phyloP scores from a whole-genome alignment of 2,329 filamentous ascomycete species.

The Hypocrella siamensis region DNA sequence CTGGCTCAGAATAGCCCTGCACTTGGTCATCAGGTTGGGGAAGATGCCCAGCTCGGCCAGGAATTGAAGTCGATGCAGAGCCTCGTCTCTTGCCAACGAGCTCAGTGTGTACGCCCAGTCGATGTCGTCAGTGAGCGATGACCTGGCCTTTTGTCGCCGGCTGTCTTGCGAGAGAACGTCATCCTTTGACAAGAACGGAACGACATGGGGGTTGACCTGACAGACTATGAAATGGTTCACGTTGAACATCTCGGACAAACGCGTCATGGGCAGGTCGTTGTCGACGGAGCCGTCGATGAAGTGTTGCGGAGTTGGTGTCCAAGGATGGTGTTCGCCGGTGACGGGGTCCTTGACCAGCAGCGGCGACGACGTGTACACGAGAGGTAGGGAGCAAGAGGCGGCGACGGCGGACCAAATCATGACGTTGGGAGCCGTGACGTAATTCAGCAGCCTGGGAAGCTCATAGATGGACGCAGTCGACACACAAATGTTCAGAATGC shows the following conservation, averaged over 20 bases:
- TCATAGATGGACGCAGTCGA: slow-evolving; percentile 81
- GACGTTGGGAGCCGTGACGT: slow-evolving; percentile 84
- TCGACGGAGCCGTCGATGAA: slow-evolving; percentile 95
- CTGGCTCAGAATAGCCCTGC: slow-evolving; percentile 69
- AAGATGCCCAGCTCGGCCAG: slow-evolving; percentile 68
- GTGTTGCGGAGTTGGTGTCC: slow-evolving; percentile 71
- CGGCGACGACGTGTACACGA: slow-evolving; percentile 66
- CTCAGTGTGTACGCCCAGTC: slow-evolving; percentile 53
- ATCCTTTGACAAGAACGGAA: slow-evolving; percentile 69
- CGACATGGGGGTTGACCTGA: slow-evolving; percentile 88
- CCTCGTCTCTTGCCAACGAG: slow-evolving; percentile 62
- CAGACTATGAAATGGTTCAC: slow-evolving; percentile 98
- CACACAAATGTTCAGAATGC: slow-evolving; percentile 88
- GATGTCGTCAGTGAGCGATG: slow-evolving; percentile 19
- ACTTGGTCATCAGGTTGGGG: slow-evolving; percentile 63
- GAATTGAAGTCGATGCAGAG: slow-evolving; percentile 65
- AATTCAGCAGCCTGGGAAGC: slow-evolving; percentile 74
- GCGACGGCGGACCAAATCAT: slow-evolving; percentile 93
- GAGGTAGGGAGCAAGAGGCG: slow-evolving; percentile 85
- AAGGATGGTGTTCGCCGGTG: slow-evolving; percentile 62
- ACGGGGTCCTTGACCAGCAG: slow-evolving; percentile 72
- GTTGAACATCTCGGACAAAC: slow-evolving; percentile 88
- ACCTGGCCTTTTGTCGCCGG: slow-evolving; percentile 10
- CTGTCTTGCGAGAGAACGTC: slow-evolving; percentile 34
- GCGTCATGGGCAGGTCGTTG: slow-evolving; percentile 82